phyloP scores from a whole-genome alignment of 192 early-diverging fungal species.

The Linderina pennispora region DNA sequence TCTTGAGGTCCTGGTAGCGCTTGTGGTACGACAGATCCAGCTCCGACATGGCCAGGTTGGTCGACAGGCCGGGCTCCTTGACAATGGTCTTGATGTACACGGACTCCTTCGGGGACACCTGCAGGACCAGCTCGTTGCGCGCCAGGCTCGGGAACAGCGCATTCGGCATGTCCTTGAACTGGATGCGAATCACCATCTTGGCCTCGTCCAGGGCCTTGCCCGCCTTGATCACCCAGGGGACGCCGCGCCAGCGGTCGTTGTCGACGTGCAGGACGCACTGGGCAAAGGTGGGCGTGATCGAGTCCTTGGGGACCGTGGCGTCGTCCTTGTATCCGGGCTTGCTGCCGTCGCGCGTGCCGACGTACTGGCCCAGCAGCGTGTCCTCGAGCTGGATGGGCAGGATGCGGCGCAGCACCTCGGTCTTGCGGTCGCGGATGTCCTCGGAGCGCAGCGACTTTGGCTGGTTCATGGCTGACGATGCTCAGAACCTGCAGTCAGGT shows the following conservation, averaged over 20 bases:
- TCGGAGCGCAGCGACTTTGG: constrained; percentile 83
- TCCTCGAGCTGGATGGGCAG: constrained; percentile 74
- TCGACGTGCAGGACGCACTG: constrained; percentile 82
- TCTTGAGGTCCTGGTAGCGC: constrained; percentile 81
- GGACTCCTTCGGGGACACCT: constrained; percentile 92
- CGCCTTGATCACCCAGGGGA: constrained; percentile 66
- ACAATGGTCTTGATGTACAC: constrained; percentile 97
- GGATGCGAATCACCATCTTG: constrained; percentile 93
- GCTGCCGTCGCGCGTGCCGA: constrained; percentile 64
- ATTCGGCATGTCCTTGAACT: constrained; percentile 90
- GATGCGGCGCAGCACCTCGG: constrained; percentile 81
- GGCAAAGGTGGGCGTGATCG: constrained; percentile 87
- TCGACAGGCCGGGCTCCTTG: constrained; percentile 88
- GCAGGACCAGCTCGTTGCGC: constrained; percentile 94
- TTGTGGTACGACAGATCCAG: constrained; percentile 89
- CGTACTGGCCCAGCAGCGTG: constrained; percentile 89
- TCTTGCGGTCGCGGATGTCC: constrained; percentile 95
- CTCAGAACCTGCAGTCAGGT: constrained; percentile 91
- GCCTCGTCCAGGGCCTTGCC: constrained; percentile 89
- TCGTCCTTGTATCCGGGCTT: constrained; percentile 95
- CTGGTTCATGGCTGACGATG: constrained; percentile 91
- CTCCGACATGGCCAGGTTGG: constrained; percentile 80
- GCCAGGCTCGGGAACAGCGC: constrained; percentile 68
- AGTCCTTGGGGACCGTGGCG: constrained; percentile 77
- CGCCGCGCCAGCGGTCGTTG: constrained; percentile 88